A percentile compares a stretch with the other conserved stretches of the same genome.
Evolutionary conservation across 805 yeast species (phyloP).

Genomic region (Starmerella powellii): DNA sequence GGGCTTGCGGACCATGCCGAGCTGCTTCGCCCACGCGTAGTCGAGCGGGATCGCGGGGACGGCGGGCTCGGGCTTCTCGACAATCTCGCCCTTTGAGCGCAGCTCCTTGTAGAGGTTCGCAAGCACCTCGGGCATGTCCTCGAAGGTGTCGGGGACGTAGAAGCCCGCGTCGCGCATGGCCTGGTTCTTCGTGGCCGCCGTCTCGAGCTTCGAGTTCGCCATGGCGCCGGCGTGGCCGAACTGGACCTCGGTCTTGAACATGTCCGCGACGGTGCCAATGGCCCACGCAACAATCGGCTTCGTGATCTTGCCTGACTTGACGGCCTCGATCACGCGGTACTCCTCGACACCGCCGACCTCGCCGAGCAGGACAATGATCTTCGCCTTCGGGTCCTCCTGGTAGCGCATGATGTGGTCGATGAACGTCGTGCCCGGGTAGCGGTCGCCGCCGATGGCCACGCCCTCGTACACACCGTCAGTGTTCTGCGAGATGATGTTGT

Average conservation of each 20-base stretch:
- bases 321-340: constrained; percentile 58
- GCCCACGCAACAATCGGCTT: constrained; percentile 64
- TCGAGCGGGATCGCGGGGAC: constrained; percentile 39
- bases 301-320: constrained; percentile 49
- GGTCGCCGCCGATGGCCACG: constrained; percentile 62
- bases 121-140: constrained; percentile 34
- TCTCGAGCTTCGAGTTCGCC: constrained; percentile 59
- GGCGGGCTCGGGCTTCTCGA: constrained; percentile 34
- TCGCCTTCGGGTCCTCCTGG: constrained; percentile 52
- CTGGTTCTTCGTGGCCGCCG: constrained; percentile 52
- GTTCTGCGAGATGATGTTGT: constrained; percentile 36
- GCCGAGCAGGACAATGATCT: constrained; percentile 53
- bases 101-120: constrained; percentile 66
- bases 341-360: constrained; percentile 66
- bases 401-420: constrained; percentile 55
- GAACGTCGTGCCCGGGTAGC: constrained; percentile 62
- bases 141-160: constrained; percentile 69
- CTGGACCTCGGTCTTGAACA: constrained; percentile 54
- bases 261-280: constrained; percentile 58
- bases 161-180: constrained; percentile 90
- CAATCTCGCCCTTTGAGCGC: constrained; percentile 31
- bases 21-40: constrained; percentile 39
- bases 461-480: constrained; percentile 43
- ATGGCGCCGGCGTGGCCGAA: constrained; percentile 61
- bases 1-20: constrained; percentile 37